Evolutionary conservation across 495 filamentous ascomycete species (phyloP), one percentile per base, ranked within the genome.

Genomic region (Lasiosphaeria ovina): DNA sequence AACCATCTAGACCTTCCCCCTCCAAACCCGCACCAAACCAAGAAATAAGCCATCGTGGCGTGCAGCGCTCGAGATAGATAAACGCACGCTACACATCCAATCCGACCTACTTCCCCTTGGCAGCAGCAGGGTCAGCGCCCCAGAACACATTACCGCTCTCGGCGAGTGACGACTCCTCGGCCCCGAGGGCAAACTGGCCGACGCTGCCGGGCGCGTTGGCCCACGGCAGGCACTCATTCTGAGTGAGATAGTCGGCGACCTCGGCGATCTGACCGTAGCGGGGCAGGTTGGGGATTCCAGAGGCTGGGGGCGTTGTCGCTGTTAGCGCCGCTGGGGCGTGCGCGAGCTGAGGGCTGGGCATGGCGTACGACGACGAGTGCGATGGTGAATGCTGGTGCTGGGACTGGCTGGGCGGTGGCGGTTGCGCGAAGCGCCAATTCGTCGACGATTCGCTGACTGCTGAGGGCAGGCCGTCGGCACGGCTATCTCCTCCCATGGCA

Each of bases 121-220:
- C 32, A 0, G 8, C 4, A 33, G 65, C 69, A 0, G 65, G 36
- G 57, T 68, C 65, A 6, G 62, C 44, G 3, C 63, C 68, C 68
- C 68, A 70, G 16, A 68, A 72, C 9, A 59, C 35, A 38, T 70
- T 70, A 38, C 69, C 69, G 12, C 16, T 62, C 8, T 66, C 69
- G 34, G 49, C 11, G 40, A 63, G 56, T 9, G 53, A 32, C 32
- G 63, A 6, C 17, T 66, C 54, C 48, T 70, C 66, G 6, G 64
- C 58, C n/a, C 77, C 77, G 57, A 73, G 70, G 38, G 77, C 70
- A 58, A 79, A 79, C 54, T 70, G 69, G 49, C 72, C 71, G 4
- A 78, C 65, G 14, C 75, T 74, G 3, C 77, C 77, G 7, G 75
- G 74, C 34, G 60, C 33, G 57, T 67, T 54, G 61, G 63, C 35